Evolutionary conservation across 2,329 filamentous ascomycete genomes (phyloP), one percentile per base, ranked within the genome.

Genomic region (Cercospora beticola): DNA sequence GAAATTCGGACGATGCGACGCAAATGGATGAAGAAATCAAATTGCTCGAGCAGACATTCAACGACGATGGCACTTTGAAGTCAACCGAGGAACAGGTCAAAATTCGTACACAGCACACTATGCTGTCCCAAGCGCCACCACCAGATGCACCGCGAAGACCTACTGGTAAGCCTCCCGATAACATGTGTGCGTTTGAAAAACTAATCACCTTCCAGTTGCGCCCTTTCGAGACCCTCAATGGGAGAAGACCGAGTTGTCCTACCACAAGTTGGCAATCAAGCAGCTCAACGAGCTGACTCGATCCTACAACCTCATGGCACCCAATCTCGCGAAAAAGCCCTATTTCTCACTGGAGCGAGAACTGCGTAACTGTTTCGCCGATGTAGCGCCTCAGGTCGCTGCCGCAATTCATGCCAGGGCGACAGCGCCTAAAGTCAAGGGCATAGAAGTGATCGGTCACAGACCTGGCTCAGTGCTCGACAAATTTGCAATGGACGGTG

Each of bases 241-340:
- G 90, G 87, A 95, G 71, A 81, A 83, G 21, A 86, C 87, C 5
- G 93, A 98, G 79, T 81, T 82, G 3, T 84, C 89, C 6, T 98
- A 97, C 81, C 88, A 94, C 78, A 87, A 86, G 46, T 85, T 95
- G 5, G 88, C 92, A 5, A 86, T 99, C 72, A 86, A 87, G 58
- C 88, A 92, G 66, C 87, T 98, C 66, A 98, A 98, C 80, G 80
- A 82, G 31, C 84, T 96, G 60, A 90, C 93, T 7, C 88, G 95
- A 28, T 92, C 92, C 14, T 99, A 99, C 83, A 98, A 98, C 75
- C 87, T 98, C 3, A 94, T 97, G 89, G 94, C 95, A 0, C 95
- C 95, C 0, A 90, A 93, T 65, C 85, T 97, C 1, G 94, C 94
- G 2, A 96, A 95, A 81, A 97, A 97, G 79, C 92, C 94, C 0